Evolutionary conservation across 805 yeast genomes (phyloP).

Genomic region (Torulaspora delbrueckii): DNA sequence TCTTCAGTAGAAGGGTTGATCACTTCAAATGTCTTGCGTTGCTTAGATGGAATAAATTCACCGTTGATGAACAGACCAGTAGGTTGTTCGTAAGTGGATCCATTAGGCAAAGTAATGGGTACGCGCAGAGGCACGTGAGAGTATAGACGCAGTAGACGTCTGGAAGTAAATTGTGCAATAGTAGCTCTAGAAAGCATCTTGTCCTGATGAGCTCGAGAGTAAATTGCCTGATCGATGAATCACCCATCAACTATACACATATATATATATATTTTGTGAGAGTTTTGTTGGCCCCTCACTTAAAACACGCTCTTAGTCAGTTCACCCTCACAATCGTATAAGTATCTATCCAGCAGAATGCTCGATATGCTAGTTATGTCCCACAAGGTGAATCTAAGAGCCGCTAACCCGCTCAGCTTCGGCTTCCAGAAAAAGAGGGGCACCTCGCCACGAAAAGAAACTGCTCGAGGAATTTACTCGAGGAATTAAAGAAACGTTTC

Average conservation of each 20-base stretch:
- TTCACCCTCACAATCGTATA: not conserved
- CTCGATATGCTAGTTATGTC: too few relatives aligned
- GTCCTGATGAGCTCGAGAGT: not conserved
- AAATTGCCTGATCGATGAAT: too few relatives aligned
- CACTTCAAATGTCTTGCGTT: constrained; percentile 57
- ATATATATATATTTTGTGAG: not conserved
- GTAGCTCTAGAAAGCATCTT: constrained; percentile 9
- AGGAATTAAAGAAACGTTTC: too few relatives aligned
- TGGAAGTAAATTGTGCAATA: constrained; percentile 4
- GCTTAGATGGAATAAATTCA: constrained; percentile 58
- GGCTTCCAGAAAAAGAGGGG: constrained; percentile 2
- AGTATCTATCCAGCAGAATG: too few relatives aligned
- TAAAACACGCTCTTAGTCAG: not conserved
- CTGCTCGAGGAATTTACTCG: not conserved
- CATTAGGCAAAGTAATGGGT: constrained; percentile 62
- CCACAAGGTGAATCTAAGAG: not conserved
- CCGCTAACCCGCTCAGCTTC: not conserved
- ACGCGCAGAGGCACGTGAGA: constrained; percentile 42
- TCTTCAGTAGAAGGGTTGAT: constrained; percentile 69
- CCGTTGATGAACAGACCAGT: constrained; percentile 74
- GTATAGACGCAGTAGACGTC: constrained; percentile 20
- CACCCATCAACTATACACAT: too few relatives aligned
- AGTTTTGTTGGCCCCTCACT: not conserved
- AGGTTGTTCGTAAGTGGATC: constrained; percentile 66
- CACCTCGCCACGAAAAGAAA: constrained; percentile 1